These are phyloP conservation scores for Solanum hybrid DNA, from an alignment of 305 asterid genomes.

Conservation along the genomic window DNA sequence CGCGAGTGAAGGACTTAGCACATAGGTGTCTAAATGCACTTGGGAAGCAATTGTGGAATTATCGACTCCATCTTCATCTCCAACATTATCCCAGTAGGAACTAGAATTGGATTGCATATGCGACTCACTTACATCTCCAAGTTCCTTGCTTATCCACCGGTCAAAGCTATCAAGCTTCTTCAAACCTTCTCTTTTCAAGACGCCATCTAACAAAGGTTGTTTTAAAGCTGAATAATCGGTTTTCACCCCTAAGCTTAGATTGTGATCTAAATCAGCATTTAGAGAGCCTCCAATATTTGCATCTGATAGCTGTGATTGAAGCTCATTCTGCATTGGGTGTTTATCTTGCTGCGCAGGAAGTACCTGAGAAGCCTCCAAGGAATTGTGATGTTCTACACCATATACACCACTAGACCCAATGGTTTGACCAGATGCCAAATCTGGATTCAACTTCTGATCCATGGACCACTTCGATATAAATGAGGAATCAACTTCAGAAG, in stretches of 20 bases:
- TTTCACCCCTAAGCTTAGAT: conserved; percentile 36
- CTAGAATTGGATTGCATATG: conserved; percentile 50
- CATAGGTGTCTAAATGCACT: conserved; percentile 50
- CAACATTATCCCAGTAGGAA: conserved; percentile 70
- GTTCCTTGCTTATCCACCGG: conserved; percentile 94
- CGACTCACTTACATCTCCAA: conserved; percentile 78
- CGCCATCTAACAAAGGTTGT: conserved; percentile 57
- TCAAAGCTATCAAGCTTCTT: conserved; percentile 93
- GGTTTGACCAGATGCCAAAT: conserved; percentile 25
- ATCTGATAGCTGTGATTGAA: conserved; percentile 26
- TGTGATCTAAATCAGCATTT: conserved; percentile 33
- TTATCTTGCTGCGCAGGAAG: conserved; percentile 29
- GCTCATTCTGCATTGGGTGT: conserved; percentile 32
- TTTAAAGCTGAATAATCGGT: conserved; percentile 38
- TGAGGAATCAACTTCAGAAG: conserved; percentile 33
- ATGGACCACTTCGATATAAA: conserved; percentile 35
- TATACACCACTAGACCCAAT: conserved; percentile 29
- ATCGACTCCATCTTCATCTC: conserved; percentile 51
- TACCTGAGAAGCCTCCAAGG: conserved; percentile 23
- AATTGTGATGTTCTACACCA: conserved; percentile 25
- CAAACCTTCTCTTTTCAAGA: conserved; percentile 47
- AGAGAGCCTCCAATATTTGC: conserved; percentile 29
- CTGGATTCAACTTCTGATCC: conserved; percentile 36
- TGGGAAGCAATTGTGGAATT: conserved; percentile 45
- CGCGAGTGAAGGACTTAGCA: conserved; percentile 73